These are phyloP conservation scores for Clitopilus passeckerianus DNA, from an alignment of 768 basidiomycete genomes.

Conservation along the genomic window DNA sequence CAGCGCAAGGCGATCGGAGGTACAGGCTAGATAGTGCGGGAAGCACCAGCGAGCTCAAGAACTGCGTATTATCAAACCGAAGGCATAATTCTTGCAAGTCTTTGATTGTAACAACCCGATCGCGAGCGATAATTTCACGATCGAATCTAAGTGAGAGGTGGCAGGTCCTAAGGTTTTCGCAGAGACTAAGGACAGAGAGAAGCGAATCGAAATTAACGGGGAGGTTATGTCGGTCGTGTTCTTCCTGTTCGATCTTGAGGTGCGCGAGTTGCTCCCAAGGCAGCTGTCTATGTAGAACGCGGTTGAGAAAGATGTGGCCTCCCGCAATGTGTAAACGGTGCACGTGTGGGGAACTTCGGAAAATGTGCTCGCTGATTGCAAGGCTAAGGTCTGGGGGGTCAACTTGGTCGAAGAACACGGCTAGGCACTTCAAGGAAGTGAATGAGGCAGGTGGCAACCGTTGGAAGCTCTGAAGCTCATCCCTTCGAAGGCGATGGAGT, in stretches of 20 bases:
- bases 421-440: too few relatives aligned
- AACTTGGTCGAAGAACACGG: too few relatives aligned
- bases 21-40: neutral
- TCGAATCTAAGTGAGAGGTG: neutral
- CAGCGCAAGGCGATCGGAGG: neutral
- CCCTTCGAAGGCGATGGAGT: too few relatives aligned
- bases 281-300: neutral
- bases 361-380: too few relatives aligned
- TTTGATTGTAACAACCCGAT: neutral
- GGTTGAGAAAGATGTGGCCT: too few relatives aligned
- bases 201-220: neutral
- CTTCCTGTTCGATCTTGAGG: neutral
- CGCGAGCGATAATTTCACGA: neutral
- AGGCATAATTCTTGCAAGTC: neutral
- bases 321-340: too few relatives aligned
- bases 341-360: too few relatives aligned
- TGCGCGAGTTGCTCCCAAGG: neutral
- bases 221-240: neutral
- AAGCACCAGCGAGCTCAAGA: neutral
- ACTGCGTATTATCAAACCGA: neutral
- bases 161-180: neutral
- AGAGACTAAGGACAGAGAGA: neutral
- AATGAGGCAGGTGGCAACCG: too few relatives aligned
- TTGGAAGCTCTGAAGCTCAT: too few relatives aligned
- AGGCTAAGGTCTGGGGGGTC: too few relatives aligned